phyloP scores from a whole-genome alignment of 352 stramenopile species.

The Globisporangium rhizosaccharum region DNA sequence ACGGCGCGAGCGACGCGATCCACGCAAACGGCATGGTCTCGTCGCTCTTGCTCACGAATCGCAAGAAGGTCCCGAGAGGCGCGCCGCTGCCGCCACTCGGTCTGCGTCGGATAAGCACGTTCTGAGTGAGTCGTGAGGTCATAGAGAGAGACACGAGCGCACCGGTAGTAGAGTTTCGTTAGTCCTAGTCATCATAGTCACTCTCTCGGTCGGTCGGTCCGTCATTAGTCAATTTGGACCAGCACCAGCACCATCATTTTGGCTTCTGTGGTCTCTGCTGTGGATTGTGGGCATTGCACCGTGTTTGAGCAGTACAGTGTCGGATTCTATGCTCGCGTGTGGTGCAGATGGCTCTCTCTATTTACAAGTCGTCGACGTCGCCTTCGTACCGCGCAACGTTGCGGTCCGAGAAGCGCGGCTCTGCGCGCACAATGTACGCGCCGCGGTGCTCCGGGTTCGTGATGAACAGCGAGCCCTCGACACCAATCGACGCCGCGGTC shows the following conservation, averaged over 20 bases:
- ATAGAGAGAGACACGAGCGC: no score
- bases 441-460: conserved; percentile 95
- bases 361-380: conserved; percentile 72
- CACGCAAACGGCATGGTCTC: conserved; percentile 81
- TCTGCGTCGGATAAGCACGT: conserved; percentile 50
- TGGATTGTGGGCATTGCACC: no score
- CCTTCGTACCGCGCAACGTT: conserved; percentile 79
- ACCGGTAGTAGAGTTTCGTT: not conserved
- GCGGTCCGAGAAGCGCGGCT: conserved; percentile 89
- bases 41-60: conserved; percentile 72
- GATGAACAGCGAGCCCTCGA: conserved; percentile 96
- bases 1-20: conserved; percentile 41
- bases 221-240: no score
- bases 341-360: not conserved
- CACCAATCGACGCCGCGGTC: conserved; percentile 84
- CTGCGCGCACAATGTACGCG: conserved; percentile 93
- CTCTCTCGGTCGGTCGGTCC: not conserved
- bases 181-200: not conserved
- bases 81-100: conserved; percentile 33
- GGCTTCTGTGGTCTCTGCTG: no score
- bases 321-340: no score
- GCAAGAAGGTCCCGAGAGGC: conserved; percentile 54
- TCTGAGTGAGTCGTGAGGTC: conserved; percentile 18
- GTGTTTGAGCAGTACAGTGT: no score
- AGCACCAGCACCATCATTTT: no score